A percentile compares a stretch with the other conserved stretches of the same genome.
Evolutionary conservation across 2,329 filamentous ascomycete species (phyloP).

Genomic region (Colletotrichum eremochloae): DNA sequence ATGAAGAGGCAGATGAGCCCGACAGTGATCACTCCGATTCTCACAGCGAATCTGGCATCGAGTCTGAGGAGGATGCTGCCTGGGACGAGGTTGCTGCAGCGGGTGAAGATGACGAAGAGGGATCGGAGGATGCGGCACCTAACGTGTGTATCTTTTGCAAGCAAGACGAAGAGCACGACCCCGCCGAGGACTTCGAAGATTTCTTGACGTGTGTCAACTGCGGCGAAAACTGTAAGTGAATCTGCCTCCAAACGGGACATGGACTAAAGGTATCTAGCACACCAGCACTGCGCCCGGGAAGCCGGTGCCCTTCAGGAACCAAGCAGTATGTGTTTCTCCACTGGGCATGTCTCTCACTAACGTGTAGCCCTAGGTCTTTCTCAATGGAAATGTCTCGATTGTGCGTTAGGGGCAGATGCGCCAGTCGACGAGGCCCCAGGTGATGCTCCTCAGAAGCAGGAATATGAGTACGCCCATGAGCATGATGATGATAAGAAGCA

Average conservation of each 20-base stretch:
- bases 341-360: not conserved
- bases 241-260: not conserved
- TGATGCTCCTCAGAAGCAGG: conserved; percentile 4
- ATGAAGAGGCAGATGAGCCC: conserved; percentile 57
- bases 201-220: conserved; percentile 84
- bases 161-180: conserved; percentile 85
- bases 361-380: conserved; percentile 53
- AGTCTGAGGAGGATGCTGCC: conserved; percentile 68
- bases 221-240: conserved; percentile 81
- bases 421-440: not conserved
- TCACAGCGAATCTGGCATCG: conserved; percentile 65
- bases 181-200: conserved; percentile 83
- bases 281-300: conserved; percentile 88
- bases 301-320: conserved; percentile 63
- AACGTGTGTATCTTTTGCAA: conserved; percentile 79
- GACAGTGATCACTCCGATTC: conserved; percentile 60
- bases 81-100: conserved; percentile 70
- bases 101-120: conserved; percentile 69
- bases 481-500: not conserved
- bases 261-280: conserved; percentile 73
- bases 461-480: not conserved
- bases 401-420: conserved; percentile 43
- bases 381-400: conserved; percentile 67
- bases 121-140: conserved; percentile 64
- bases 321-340: conserved; percentile 63